Evolutionary conservation across 148 eudicot species (phyloP).

Genomic region (Chenopodium album): DNA sequence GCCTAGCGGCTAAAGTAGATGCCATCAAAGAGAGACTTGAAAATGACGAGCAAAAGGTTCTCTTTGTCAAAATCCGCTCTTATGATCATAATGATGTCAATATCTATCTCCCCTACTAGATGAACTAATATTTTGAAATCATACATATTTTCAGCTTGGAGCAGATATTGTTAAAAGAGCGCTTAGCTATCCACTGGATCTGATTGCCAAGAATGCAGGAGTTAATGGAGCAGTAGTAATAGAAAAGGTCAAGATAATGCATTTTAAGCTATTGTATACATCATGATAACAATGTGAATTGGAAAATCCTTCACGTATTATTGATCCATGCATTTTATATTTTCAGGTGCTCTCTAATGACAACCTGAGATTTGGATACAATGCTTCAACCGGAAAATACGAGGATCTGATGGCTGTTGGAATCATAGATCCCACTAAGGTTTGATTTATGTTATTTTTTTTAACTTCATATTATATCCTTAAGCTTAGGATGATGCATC

Average conservation of each 20-base stretch:
- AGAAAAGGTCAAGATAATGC: slow-evolving; percentile 40
- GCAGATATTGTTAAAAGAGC: slow-evolving; percentile 58
- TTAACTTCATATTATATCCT: background rate
- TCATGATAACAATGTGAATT: background rate
- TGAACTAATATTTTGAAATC: background rate
- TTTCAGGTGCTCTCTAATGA: slow-evolving; percentile 51
- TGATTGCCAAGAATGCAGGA: slow-evolving; percentile 70
- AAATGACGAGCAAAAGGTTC: slow-evolving; percentile 61
- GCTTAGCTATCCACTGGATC: slow-evolving; percentile 53
- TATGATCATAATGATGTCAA: background rate
- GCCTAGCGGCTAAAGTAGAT: slow-evolving; percentile 56
- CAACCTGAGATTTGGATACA: slow-evolving; percentile 49
- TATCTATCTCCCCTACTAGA: background rate
- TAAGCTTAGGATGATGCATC: background rate
- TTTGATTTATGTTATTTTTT: slow-evolving; percentile 1
- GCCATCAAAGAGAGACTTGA: slow-evolving; percentile 53
- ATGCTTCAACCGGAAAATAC: slow-evolving; percentile 61
- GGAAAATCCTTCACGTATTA: background rate
- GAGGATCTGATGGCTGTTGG: slow-evolving; percentile 78
- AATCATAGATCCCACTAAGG: slow-evolving; percentile 70
- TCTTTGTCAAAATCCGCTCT: background rate
- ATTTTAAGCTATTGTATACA: background rate
- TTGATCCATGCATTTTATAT: background rate
- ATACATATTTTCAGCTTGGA: slow-evolving; percentile 43
- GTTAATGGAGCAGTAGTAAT: slow-evolving; percentile 62